Evolutionary conservation across 108 stramenopile species (phyloP).

Genomic region (Bacterosira constricta): DNA sequence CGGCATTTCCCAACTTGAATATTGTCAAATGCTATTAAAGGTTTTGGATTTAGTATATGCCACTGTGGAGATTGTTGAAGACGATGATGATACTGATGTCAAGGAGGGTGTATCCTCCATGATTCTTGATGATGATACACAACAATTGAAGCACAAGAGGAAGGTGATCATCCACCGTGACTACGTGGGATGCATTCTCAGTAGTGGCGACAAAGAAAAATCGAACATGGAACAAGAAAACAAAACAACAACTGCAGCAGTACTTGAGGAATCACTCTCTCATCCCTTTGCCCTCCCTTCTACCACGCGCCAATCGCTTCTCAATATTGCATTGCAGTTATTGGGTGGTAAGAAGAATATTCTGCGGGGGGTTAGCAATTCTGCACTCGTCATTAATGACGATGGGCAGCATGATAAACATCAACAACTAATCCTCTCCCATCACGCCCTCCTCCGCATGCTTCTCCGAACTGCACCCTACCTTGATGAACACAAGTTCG

Average conservation of each 20-base stretch:
- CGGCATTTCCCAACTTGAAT: constrained; percentile 63
- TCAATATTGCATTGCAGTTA: constrained; percentile 64
- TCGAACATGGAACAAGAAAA: neutral
- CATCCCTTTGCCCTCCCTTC: constrained; percentile 73
- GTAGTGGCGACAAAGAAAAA: constrained; percentile 2
- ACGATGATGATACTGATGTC: neutral
- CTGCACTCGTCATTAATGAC: constrained; percentile 51
- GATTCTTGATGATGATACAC: constrained; percentile 4
- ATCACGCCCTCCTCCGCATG: constrained; percentile 72
- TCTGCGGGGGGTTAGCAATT: constrained; percentile 73
- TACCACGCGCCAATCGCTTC: constrained; percentile 73
- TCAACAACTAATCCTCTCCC: constrained; percentile 60
- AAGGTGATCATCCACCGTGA: constrained; percentile 58
- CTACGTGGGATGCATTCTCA: constrained; percentile 56
- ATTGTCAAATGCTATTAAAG: constrained; percentile 67
- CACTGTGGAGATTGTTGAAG: constrained; percentile 49
- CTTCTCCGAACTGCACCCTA: constrained; percentile 84
- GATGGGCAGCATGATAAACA: constrained; percentile 25
- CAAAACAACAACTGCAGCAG: constrained; percentile 6
- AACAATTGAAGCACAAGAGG: constrained; percentile 18
- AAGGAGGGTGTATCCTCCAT: constrained; percentile 4
- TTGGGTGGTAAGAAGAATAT: constrained; percentile 74
- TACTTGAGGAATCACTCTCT: constrained; percentile 47
- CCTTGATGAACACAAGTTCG: constrained; percentile 78
- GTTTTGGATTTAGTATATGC: constrained; percentile 67